Evolutionary conservation across 768 basidiomycete species (phyloP).

Genomic region (Mycena polygramma): DNA sequence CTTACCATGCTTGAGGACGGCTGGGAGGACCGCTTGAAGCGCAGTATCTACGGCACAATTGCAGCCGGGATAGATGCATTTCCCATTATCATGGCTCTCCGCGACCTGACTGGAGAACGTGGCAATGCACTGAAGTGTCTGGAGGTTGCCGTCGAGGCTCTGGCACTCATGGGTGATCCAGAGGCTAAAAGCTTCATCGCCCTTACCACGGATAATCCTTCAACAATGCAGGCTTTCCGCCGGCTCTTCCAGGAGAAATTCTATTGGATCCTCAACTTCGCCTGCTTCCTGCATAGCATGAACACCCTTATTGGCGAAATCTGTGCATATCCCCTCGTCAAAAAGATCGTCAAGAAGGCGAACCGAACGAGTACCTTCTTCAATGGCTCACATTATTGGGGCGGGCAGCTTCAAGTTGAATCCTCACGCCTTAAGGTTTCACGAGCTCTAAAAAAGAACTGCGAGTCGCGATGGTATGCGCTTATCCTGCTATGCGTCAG

Average conservation of each 20-base stretch:
- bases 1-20: constrained; percentile 48
- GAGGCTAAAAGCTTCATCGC: constrained; percentile 42
- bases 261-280: constrained; percentile 40
- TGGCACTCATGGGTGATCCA: constrained; percentile 38
- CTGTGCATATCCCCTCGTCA: constrained; percentile 35
- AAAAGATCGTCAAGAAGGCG: constrained; percentile 31
- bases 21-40: constrained; percentile 45
- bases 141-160: constrained; percentile 35
- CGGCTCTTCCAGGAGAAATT: constrained; percentile 37
- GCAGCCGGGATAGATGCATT: constrained; percentile 39
- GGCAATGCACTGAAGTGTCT: constrained; percentile 42
- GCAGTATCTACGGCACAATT: constrained; percentile 46
- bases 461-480: constrained; percentile 42
- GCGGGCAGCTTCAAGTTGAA: constrained; percentile 42
- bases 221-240: constrained; percentile 45
- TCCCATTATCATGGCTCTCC: constrained; percentile 42
- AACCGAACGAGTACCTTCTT: constrained; percentile 20
- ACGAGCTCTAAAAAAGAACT: constrained; percentile 40
- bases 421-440: constrained; percentile 33
- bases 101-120: constrained; percentile 40
- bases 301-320: constrained; percentile 45
- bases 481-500: constrained; percentile 41
- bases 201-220: constrained; percentile 48
- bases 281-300: constrained; percentile 43
- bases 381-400: constrained; percentile 47